These are phyloP conservation scores for Albugo candida DNA, from an alignment of 352 stramenopile species.

Conservation along the genomic window DNA sequence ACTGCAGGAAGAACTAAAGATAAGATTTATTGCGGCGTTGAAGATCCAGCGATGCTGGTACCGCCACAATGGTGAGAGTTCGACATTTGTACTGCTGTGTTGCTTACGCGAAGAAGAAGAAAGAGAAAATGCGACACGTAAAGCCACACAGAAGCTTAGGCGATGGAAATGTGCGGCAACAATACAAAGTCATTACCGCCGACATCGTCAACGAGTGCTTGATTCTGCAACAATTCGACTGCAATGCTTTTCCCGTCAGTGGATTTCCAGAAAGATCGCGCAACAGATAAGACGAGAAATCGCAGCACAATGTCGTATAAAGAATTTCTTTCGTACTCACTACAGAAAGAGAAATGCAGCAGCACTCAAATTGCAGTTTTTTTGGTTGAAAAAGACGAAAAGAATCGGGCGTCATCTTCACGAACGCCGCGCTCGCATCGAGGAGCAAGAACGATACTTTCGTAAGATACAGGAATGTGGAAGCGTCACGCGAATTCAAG, in stretches of 20 bases:
- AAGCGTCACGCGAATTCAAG: constrained; percentile 27
- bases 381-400: constrained; percentile 35
- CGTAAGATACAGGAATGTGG: constrained; percentile 12
- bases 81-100: constrained; percentile 59
- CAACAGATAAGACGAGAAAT: constrained; percentile 14
- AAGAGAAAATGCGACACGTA: constrained; percentile 33
- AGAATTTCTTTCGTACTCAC: constrained; percentile 52
- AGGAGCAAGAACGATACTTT: constrained; percentile 4
- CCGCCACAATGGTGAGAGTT: constrained; percentile 62
- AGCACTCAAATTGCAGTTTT: constrained; percentile 42
- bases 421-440: constrained; percentile 5
- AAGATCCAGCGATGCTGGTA: constrained; percentile 67
- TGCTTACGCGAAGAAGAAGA: constrained; percentile 48
- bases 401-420: constrained; percentile 23
- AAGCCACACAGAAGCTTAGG: constrained; percentile 20
- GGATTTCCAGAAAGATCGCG: constrained; percentile 12
- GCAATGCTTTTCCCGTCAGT: constrained; percentile 25
- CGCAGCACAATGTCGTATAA: constrained; percentile 48
- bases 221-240: constrained; percentile 17
- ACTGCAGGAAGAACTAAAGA: constrained; percentile 12
- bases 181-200: constrained; percentile 22
- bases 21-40: constrained; percentile 37
- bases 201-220: constrained; percentile 12
- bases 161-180: constrained; percentile 18
- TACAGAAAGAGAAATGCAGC: constrained; percentile 18